Evolutionary conservation across 805 yeast species (phyloP).

Genomic region (Wickerhamomyces alni): DNA sequence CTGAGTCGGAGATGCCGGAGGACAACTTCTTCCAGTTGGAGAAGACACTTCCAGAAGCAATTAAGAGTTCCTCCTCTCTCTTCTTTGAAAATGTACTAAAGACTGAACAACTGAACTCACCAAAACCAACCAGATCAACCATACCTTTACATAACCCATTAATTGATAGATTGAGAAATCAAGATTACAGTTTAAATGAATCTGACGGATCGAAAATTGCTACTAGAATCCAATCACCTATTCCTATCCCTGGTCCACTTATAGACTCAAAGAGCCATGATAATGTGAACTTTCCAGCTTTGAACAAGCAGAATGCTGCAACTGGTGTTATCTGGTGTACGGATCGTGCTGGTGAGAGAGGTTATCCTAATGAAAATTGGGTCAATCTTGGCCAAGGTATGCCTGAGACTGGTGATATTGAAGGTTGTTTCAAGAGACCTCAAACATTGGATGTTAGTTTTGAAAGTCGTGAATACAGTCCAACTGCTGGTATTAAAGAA

Average conservation of each 20-base stretch:
- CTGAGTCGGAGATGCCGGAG: slow-evolving; percentile 1
- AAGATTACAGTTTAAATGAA: not conserved
- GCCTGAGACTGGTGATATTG: slow-evolving; percentile 57
- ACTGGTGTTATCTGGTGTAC: slow-evolving; percentile 65
- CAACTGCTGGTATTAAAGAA: slow-evolving; percentile 51
- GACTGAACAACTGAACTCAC: not conserved
- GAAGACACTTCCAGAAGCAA: slow-evolving; percentile 22
- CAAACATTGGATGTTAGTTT: slow-evolving; percentile 39
- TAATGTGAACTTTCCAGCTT: slow-evolving; percentile 45
- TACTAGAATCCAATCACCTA: slow-evolving; percentile 31
- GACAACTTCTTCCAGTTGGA: slow-evolving; percentile 19
- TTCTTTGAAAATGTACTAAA: slow-evolving; percentile 14
- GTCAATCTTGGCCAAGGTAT: slow-evolving; percentile 62
- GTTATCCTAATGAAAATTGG: slow-evolving; percentile 41
- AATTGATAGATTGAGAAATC: slow-evolving; percentile 2
- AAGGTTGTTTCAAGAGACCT: slow-evolving; percentile 54
- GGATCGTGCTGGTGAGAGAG: slow-evolving; percentile 53
- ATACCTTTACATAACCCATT: not conserved
- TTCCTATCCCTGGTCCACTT: slow-evolving; percentile 44
- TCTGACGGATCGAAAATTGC: not conserved
- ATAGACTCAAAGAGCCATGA: slow-evolving; percentile 26
- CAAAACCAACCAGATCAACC: not conserved
- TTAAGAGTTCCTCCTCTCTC: slow-evolving; percentile 20
- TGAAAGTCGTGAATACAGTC: slow-evolving; percentile 49
- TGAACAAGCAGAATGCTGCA: slow-evolving; percentile 52